Conservation (phyloP, 805 yeast genomes). For the Metschnikowia bowlesiae region DNA sequence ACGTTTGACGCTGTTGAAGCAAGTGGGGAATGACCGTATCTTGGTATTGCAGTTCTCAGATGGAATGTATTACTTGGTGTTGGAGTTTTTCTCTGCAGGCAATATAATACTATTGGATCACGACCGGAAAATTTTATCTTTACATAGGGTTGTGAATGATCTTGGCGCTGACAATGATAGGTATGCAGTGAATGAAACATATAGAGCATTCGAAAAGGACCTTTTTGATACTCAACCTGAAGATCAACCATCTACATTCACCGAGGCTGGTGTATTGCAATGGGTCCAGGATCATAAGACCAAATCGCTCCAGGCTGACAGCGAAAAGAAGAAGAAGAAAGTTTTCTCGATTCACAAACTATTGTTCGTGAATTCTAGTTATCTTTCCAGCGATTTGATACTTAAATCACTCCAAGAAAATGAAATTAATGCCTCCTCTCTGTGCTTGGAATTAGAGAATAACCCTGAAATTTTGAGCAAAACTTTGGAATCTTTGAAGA, state of each 20-base stretch:
- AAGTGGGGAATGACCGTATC: slow-evolving; percentile 78
- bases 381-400: slow-evolving; percentile 74
- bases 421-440: slow-evolving; percentile 45
- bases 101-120: slow-evolving; percentile 76
- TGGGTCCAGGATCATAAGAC: slow-evolving; percentile 40
- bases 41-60: slow-evolving; percentile 81
- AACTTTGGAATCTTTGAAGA: slow-evolving; percentile 39
- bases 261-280: slow-evolving; percentile 24
- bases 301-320: slow-evolving; percentile 15
- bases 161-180: slow-evolving; percentile 53
- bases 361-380: slow-evolving; percentile 62
- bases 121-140: slow-evolving; percentile 58
- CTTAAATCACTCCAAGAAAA: slow-evolving; percentile 48
- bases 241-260: slow-evolving; percentile 17
- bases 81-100: slow-evolving; percentile 95
- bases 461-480: slow-evolving; percentile 26
- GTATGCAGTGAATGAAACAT: slow-evolving; percentile 72
- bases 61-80: slow-evolving; percentile 68
- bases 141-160: slow-evolving; percentile 77
- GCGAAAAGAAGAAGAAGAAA: slow-evolving; percentile 33
- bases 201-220: slow-evolving; percentile 54
- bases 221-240: slow-evolving; percentile 32
- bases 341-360: slow-evolving; percentile 64
- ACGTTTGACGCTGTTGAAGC: slow-evolving; percentile 67
- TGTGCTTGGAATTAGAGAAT: slow-evolving; percentile 26